Evolutionary conservation across 208 protist species (phyloP), one percentile per base, ranked within the genome.

Genomic region (Leishmania major): DNA sequence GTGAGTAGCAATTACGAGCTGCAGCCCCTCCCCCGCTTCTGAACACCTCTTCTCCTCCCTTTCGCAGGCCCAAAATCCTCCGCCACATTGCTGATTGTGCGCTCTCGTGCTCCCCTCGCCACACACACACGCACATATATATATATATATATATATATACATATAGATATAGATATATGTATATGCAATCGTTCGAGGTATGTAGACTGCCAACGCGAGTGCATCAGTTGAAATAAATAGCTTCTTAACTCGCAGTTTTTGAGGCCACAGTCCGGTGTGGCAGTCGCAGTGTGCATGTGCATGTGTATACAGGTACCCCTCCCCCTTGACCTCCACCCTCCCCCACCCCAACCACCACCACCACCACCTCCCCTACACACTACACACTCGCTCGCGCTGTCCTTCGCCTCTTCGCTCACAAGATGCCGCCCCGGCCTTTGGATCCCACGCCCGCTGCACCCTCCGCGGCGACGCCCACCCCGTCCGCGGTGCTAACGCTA

Each of bases 401-500:
- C 70, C 40, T 8, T 11, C 31, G 3, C n/a, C n/a, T 59, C 31
- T 59, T 60, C 47, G 53, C 28, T 43, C 35, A 11, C 6, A 55
- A 5, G 49, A 60, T 77, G 49, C 72, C 35, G 47, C 72, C 47
- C 8, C 35, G 3, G 47, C 47, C 49, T 77, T 77, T 47, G 66
- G 37, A 71, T 47, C 15, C 25, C 6, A 47, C 66, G 66, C 19
- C 37, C 25, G 66, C 37, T 13, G 37, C 66, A n/a, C 15, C 35
- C 75, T 31, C 66, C 11, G 53, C 35, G 1, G 75, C 55, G 8
- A 25, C 75, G 19, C 40, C 71, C 45, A 57, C 71, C 10, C 47
- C 71, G 53, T 40, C 71, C n/a, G 57, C 75, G 8, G 25, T 45
- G n/a, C 76, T 80, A 28, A 84, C 75, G 37, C 76, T 95, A 1